phyloP scores from a whole-genome alignment of 768 basidiomycete genomes.

The Tulasnella sp. region DNA sequence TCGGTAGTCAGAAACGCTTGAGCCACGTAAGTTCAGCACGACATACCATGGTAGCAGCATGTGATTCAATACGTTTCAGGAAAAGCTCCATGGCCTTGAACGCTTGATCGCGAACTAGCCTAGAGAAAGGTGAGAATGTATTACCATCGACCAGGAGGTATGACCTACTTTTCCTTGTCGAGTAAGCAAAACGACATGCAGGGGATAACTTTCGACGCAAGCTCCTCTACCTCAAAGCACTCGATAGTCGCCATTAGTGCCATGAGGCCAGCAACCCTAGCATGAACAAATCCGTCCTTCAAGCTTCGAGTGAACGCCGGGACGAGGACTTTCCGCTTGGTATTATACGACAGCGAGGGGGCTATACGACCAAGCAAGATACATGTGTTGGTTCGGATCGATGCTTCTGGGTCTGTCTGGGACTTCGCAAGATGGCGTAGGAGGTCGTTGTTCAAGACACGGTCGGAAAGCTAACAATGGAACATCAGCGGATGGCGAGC shows the following conservation, averaged over 20 bases:
- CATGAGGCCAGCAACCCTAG: conserved; percentile 88
- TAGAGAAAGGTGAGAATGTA: conserved; percentile 26
- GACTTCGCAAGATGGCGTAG: conserved; percentile 84
- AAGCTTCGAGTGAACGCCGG: conserved; percentile 85
- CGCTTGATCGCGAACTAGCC: conserved; percentile 87
- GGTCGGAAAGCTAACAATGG: conserved; percentile 57
- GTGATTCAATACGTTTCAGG: conserved; percentile 64
- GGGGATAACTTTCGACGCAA: conserved; percentile 83
- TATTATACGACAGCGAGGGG: conserved; percentile 70
- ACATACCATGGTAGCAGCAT: conserved; percentile 73
- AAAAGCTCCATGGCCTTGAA: conserved; percentile 88
- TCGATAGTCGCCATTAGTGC: conserved; percentile 91
- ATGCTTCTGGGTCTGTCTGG: conserved; percentile 85
- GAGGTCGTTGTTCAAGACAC: conserved; percentile 92
- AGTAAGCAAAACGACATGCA: conserved; percentile 66
- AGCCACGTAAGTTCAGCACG: conserved; percentile 7
- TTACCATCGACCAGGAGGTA: background rate
- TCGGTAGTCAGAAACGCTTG: background rate
- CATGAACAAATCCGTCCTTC: conserved; percentile 85
- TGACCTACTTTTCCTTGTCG: conserved; percentile 81
- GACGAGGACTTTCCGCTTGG: conserved; percentile 91
- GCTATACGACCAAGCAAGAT: conserved; percentile 89
- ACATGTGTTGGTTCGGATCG: conserved; percentile 94
- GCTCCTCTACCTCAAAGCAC: conserved; percentile 74
- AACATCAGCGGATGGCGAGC: background rate